Evolutionary conservation across 305 asterid species (phyloP).

Genomic region (Fraxinus paxiana): DNA sequence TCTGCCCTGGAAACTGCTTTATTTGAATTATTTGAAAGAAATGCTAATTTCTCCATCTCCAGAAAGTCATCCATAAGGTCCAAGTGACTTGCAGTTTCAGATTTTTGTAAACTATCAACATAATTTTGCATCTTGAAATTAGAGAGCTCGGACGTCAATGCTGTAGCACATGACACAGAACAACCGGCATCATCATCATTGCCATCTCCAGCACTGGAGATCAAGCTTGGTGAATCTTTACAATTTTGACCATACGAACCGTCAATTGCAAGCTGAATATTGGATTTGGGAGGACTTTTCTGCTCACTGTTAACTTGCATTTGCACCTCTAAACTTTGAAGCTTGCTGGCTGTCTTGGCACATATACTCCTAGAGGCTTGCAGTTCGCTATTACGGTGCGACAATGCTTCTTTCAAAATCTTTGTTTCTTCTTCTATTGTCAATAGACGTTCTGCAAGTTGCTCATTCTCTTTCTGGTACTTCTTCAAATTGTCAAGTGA

Average conservation of each 20-base stretch:
- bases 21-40: conserved; percentile 38
- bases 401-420: conserved; percentile 93
- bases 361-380: conserved; percentile 66
- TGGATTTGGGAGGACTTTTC: conserved; percentile 42
- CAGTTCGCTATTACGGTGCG: conserved; percentile 80
- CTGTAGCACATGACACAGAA: conserved; percentile 68
- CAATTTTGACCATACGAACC: conserved; percentile 37
- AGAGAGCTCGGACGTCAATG: conserved; percentile 45
- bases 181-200: conserved; percentile 62
- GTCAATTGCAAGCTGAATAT: conserved; percentile 31
- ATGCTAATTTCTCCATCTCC: conserved; percentile 93
- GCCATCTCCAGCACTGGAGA: conserved; percentile 77
- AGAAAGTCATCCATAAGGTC: conserved; percentile 92
- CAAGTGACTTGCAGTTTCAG: conserved; percentile 57
- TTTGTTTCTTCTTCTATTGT: conserved; percentile 91
- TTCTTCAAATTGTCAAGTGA: conserved; percentile 58
- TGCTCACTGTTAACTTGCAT: conserved; percentile 52
- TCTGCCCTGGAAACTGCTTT: conserved; percentile 38
- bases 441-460: conserved; percentile 66
- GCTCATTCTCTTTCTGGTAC: conserved; percentile 63
- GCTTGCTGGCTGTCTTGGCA: conserved; percentile 78
- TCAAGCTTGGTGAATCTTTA: conserved; percentile 56
- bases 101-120: conserved; percentile 49
- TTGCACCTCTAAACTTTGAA: conserved; percentile 68
- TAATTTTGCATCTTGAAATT: conserved; percentile 61